These are phyloP conservation scores for Alternaria arbusti DNA, from an alignment of 2,329 filamentous ascomycete species.

Conservation along the genomic window DNA sequence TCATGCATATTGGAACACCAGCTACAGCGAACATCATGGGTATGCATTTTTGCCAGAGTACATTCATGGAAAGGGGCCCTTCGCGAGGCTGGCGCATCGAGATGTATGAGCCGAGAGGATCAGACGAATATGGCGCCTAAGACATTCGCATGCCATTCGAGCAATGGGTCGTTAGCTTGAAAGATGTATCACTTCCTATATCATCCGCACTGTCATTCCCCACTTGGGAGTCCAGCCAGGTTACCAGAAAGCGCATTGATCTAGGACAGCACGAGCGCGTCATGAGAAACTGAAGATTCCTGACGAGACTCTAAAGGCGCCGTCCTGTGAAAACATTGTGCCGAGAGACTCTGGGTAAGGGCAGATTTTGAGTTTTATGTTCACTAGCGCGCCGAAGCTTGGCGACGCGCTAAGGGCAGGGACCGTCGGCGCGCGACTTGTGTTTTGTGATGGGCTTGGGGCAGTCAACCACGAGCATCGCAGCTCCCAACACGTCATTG, in stretches of 20 bases:
- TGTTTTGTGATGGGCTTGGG: slow-evolving; percentile 34
- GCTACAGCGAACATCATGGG: neutral
- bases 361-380: slow-evolving; percentile 25
- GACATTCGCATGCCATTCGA: neutral
- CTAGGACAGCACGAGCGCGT: slow-evolving; percentile 99
- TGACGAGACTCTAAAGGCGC: slow-evolving; percentile 99
- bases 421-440: slow-evolving; percentile 19
- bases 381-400: slow-evolving; percentile 22
- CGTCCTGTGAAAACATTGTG: slow-evolving; percentile 71
- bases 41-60: neutral
- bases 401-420: slow-evolving; percentile 18
- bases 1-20: neutral
- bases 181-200: slow-evolving; percentile 50
- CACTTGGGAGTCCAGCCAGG: slow-evolving; percentile 57
- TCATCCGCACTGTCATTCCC: slow-evolving; percentile 51
- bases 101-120: neutral
- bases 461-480: slow-evolving; percentile 10
- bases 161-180: neutral
- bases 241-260: slow-evolving; percentile 66
- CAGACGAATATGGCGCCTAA: neutral
- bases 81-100: neutral
- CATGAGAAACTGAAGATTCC: slow-evolving; percentile 91
- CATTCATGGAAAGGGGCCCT: neutral
- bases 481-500: slow-evolving; percentile 1
- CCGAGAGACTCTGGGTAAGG: neutral